Evolutionary conservation across 2,329 filamentous ascomycete genomes (phyloP).

Genomic region (Chaetomium olivaceum): DNA sequence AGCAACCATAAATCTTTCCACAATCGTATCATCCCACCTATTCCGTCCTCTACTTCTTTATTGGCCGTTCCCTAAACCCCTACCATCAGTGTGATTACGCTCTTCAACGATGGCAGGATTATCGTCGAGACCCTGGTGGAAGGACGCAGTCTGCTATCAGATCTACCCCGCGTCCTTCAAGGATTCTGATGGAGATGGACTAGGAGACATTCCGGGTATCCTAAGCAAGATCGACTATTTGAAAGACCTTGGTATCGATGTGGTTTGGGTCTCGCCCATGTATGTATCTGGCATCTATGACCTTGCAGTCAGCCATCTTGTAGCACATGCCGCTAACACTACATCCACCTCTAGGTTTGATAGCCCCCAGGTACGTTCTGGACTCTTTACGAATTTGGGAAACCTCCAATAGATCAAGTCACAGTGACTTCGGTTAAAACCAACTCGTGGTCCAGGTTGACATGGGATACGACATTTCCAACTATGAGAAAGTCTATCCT

Average conservation of each 20-base stretch:
- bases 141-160: slow-evolving; percentile 56
- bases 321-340: slow-evolving; percentile 35
- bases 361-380: slow-evolving; percentile 45
- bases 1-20: neutral
- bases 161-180: slow-evolving; percentile 59
- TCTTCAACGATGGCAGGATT: slow-evolving; percentile 14
- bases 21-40: neutral
- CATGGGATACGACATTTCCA: slow-evolving; percentile 68
- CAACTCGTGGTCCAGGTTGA: slow-evolving; percentile 29
- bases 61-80: neutral
- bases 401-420: neutral
- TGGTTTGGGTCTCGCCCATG: slow-evolving; percentile 48
- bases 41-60: neutral
- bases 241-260: slow-evolving; percentile 51
- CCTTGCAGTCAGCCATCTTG: neutral
- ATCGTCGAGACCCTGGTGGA: slow-evolving; percentile 50
- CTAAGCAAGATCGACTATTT: slow-evolving; percentile 56
- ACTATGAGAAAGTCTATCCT: slow-evolving; percentile 59
- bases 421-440: neutral
- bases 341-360: slow-evolving; percentile 44
- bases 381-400: neutral
- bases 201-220: slow-evolving; percentile 56
- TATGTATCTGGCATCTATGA: slow-evolving; percentile 33
- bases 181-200: slow-evolving; percentile 55
- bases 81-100: neutral